Evolutionary conservation across 1,284 basidiomycete genomes (phyloP), one percentile per base, ranked within the genome.

Genomic region (Fistulinella cinereoalba): DNA sequence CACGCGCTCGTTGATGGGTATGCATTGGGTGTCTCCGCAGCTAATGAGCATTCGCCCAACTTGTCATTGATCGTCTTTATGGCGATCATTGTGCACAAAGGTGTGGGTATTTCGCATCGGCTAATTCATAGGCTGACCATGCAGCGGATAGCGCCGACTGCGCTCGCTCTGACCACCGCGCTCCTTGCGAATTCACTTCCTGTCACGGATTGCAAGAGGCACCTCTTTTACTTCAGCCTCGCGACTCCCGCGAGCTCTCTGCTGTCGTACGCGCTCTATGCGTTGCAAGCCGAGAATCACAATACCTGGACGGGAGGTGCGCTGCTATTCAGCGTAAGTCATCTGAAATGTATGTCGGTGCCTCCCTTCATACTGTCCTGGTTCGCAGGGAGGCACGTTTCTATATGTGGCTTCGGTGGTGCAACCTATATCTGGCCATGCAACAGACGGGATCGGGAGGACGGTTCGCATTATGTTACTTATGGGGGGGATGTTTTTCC

Each of bases 401-500:
- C 72, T 97, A 24, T 97, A 95, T 62, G 94, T 97, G 27, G 93
- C 94, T 0, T 95, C 94, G 3, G 87, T 93, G 28, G 74, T 94
- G 21, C 89, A 92, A 62, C 82, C 88, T 3, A 74, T 87, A 33
- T 80, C 85, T 13, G 73, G 72, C 13, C 69, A 71, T 18, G 44
- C 40, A 53, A 62, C 71, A 10, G 65, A 56, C 21, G 79, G 77
- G 18, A 63, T 85, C 36, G 68, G 71, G 16, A 75, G 77, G 32
- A 63, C 64, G 37, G 54, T 67, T 27, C 76, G 88, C 22, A 72
- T 80, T 6, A 52, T 69, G 7, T 65, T 88, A 27, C 74, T 89
- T 39, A 61, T 83, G 2, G 50, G 71, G 15, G 91, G 91, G 3
- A 91, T 93, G 73, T 73, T 88, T 46, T 68, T 82, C 25, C 91